Percentiles rank a stretch among this genome's conserved stretches.
These are phyloP conservation scores for Chytriomyces sp. DNA, from an alignment of 192 early-diverging fungal species.

Conservation along the genomic window DNA sequence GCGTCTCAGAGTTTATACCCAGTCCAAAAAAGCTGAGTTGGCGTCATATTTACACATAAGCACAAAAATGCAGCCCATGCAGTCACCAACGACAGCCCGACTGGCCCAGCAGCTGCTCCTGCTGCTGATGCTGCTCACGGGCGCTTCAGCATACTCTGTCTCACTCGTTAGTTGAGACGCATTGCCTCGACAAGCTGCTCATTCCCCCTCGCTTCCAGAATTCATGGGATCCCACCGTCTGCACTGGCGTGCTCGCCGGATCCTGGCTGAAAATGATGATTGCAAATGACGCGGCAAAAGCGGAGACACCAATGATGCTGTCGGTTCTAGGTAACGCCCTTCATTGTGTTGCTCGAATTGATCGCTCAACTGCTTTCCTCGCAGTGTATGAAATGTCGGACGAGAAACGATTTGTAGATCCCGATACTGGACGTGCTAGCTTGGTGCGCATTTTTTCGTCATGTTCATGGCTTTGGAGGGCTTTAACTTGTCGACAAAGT, in stretches of 20 bases:
- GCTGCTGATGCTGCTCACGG: no score
- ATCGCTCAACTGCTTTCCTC: background rate
- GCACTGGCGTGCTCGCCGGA: slow-evolving; percentile 14
- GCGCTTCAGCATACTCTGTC: background rate
- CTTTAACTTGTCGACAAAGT: slow-evolving; percentile 9
- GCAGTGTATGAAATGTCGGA: slow-evolving; percentile 48
- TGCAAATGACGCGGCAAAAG: background rate
- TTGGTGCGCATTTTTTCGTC: slow-evolving; percentile 19
- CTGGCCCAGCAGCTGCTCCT: no score
- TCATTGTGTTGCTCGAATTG: background rate
- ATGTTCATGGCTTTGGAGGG: slow-evolving; percentile 5
- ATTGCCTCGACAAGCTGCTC: background rate
- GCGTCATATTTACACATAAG: no score
- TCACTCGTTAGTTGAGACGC: background rate
- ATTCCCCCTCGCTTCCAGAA: background rate
- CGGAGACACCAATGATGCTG: background rate
- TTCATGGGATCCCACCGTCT: background rate
- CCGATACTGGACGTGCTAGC: background rate
- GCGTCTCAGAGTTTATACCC: no score
- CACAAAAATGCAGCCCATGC: no score
- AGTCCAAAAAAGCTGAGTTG: slow-evolving; percentile 86
- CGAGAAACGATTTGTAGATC: slow-evolving; percentile 30
- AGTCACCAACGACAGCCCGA: no score
- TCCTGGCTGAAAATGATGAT: slow-evolving; percentile 15
- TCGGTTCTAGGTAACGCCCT: slow-evolving; percentile 5